Base-by-base conservation (phyloP, 139 green algal genomes). In the Ulvella scutata region DNA sequence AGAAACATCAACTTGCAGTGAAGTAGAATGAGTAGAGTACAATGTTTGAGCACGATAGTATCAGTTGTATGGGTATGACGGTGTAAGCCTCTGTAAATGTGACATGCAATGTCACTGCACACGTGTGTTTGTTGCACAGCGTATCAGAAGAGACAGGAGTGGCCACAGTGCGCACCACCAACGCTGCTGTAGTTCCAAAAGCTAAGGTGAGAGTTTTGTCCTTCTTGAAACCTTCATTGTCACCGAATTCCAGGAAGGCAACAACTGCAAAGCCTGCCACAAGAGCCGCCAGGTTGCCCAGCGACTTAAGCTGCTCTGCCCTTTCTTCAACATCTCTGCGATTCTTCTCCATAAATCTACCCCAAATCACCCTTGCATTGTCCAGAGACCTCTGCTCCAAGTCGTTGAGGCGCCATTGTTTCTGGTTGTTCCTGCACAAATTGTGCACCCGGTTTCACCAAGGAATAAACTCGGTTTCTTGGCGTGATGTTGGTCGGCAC, bases 221-320 rank as follows among this genome's bases (percentile, higher is more conserved):
- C 4, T 60, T 43, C 21, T 72, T 40, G 9, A 72, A 20, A 17
- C 72, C 51, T n/a, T n/a, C 51, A 33, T 87, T 43, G 37, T 89
- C 82, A n/a, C 81, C 44, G 37, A 90, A 81, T 79, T 90, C 82
- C n/a, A 86, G 72, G 67, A 90, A 85, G 28, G 81, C 77, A 28
- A 91, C 81, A 2, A 93, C 74, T 3, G 88, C 83, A 78, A 94
- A 94, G n/a, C 89, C 89, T 3, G 77, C 82, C n/a, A 94, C 85
- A 20, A 94, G 79, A 3, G 89, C 88, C 10, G 82, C 67, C 29
- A 94, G 75, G 38, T 85, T 86, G 20, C 80, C 87, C 4, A 93
- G 80, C 31, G 82, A 78, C 43, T 91, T 93, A 21, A 94, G 83
- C 81, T 93, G 89, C 80, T 93, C 89, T 9, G 76, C 78, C 76